A percentile compares a stretch with the other conserved stretches of the same genome.
These are phyloP conservation scores for Clitocybe nebularis DNA, from an alignment of 1,284 basidiomycete species.

Conservation along the genomic window DNA sequence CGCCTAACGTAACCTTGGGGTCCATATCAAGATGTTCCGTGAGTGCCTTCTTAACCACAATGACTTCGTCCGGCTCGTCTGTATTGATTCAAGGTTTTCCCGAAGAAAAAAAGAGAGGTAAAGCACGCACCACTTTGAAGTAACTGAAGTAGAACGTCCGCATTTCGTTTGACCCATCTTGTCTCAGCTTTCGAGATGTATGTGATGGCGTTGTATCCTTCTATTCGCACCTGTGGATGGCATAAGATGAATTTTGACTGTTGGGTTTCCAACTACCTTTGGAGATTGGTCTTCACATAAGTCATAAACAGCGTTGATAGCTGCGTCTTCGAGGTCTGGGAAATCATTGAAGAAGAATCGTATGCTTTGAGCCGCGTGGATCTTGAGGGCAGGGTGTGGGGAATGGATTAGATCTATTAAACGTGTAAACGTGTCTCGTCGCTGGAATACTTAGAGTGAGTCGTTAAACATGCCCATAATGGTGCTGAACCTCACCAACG, in stretches of 20 bases:
- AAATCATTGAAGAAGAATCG: conserved; percentile 59
- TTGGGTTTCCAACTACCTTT: conserved; percentile 31
- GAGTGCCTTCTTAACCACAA: conserved; percentile 56
- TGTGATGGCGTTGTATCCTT: conserved; percentile 62
- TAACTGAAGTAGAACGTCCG: conserved; percentile 69
- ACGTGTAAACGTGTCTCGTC: conserved; percentile 29
- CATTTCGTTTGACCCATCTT: conserved; percentile 65
- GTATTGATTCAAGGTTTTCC: conserved; percentile 8
- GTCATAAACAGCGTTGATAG: conserved; percentile 72
- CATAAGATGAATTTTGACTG: conserved; percentile 7
- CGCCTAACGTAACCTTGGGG: conserved; percentile 53
- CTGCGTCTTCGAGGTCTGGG: conserved; percentile 64
- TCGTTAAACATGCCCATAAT: too few relatives aligned
- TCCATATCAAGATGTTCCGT: conserved; percentile 63
- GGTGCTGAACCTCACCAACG: conserved; percentile 23
- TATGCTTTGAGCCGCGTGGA: conserved; percentile 55
- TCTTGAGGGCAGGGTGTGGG: conserved; percentile 38
- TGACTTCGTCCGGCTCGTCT: conserved; percentile 67
- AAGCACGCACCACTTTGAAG: conserved; percentile 61
- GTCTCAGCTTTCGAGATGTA: conserved; percentile 55
- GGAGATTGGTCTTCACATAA: conserved; percentile 65
- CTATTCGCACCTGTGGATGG: conserved; percentile 53
- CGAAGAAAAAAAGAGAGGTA: not conserved
- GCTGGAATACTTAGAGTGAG: conserved; percentile 25
- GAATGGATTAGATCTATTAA: conserved; percentile 34